Base-by-base conservation (phyloP, 768 basidiomycete genomes). In the Cystoderma amianthinum region DNA sequence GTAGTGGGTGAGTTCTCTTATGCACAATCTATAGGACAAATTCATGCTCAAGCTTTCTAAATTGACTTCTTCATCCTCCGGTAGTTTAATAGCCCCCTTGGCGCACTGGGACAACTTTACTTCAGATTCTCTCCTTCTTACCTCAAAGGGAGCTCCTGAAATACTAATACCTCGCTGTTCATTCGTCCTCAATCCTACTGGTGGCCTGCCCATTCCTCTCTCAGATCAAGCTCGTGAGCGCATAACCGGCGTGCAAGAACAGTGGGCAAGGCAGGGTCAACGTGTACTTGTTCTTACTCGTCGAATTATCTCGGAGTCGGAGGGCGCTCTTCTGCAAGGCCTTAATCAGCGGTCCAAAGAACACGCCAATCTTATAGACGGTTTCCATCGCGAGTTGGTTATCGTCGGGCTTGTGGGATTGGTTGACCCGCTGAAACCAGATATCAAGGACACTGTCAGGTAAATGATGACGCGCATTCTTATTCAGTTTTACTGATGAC, bases 261-360 rank as follows among this genome's bases (percentile, higher is more conserved):
- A 56, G 15, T 76, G 70, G 67, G 74, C 79, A 2, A 52, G 63
- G 10, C 62, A 66, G 39, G 80, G 80, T 1, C 76, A 76, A 49
- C 68, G 80, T n/a, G 79, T 83, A n/a, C 62, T 83, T 10, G 59
- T 79, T 1, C 65, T 82, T n/a, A 74, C 78, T 20, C 65, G 72
- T 35, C 65, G 68, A 10, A 44, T 69, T 11, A 47, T 79, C 15
- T 45, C 55, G 1, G 58, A 52, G 6, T n/a, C n/a, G n/a, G n/a
- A n/a, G n/a, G 54, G 55, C 13, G 51, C 52, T 6, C 28, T 70
- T 0, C 54, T 62, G 18, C 60, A 65, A 40, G 47, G 54, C 3
- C 35, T 54, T 2, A 52, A 64, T 34, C 44, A 52, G 7, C 62
- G 67, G 28, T 64, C 65, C 0, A 61, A 74, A 44, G 67, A 71